A percentile compares a stretch with the other conserved stretches of the same genome.
phyloP scores from a whole-genome alignment of 768 basidiomycete species.

The Leccinum rimulosum region DNA sequence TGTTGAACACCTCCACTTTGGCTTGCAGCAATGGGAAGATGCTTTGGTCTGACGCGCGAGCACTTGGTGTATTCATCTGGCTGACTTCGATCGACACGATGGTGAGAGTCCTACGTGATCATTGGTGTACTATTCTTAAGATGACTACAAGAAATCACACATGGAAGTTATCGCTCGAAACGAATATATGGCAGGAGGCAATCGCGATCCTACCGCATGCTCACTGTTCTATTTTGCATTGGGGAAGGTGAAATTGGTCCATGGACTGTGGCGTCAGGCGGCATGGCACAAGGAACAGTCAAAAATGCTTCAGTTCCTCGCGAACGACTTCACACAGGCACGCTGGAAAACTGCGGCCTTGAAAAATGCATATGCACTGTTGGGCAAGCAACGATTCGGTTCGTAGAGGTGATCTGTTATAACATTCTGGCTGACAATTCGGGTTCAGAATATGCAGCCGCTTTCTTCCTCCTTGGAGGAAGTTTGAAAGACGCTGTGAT shows the following conservation, averaged over 20 bases:
- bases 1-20: slow-evolving; percentile 65
- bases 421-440: slow-evolving; percentile 3
- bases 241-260: slow-evolving; percentile 87
- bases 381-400: slow-evolving; percentile 93
- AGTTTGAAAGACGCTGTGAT: slow-evolving; percentile 88
- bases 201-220: slow-evolving; percentile 84
- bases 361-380: slow-evolving; percentile 93
- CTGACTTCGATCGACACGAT: slow-evolving; percentile 72
- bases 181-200: slow-evolving; percentile 85
- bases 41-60: slow-evolving; percentile 85
- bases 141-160: slow-evolving; percentile 60
- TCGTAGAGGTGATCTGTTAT: slow-evolving; percentile 24
- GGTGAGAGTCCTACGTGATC: slow-evolving; percentile 45
- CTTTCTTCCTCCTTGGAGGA: slow-evolving; percentile 92
- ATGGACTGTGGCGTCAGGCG: slow-evolving; percentile 94
- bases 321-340: slow-evolving; percentile 80
- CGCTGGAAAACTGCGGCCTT: slow-evolving; percentile 91
- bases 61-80: slow-evolving; percentile 88
- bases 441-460: slow-evolving; percentile 90
- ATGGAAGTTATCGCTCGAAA: slow-evolving; percentile 89
- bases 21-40: slow-evolving; percentile 84
- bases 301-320: slow-evolving; percentile 87
- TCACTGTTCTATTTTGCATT: slow-evolving; percentile 94
- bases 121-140: neutral
- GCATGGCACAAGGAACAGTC: slow-evolving; percentile 89